A percentile compares a stretch with the other conserved stretches of the same genome.
These are phyloP conservation scores for Arabidopsis hybrid DNA, from an alignment of 441 rosid species.

Conservation along the genomic window DNA sequence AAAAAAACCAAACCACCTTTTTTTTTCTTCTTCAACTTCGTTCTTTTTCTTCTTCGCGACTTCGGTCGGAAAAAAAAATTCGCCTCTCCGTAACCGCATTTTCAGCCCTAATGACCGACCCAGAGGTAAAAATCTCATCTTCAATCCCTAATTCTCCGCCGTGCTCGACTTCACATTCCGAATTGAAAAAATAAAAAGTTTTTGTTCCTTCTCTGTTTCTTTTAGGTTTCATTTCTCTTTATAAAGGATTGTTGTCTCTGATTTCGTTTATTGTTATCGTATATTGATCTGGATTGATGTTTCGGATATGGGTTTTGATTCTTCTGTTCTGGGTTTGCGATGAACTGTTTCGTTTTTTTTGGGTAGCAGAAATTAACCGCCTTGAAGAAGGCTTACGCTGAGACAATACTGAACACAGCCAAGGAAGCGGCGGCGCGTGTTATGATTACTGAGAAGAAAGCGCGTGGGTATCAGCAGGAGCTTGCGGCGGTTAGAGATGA, in stretches of 20 bases:
- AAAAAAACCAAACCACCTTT: conserved; percentile 37
- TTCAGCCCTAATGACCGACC: conserved; percentile 44
- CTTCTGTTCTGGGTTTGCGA: conserved; percentile 31
- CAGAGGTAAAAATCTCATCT: conserved; percentile 42
- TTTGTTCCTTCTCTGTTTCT: conserved; percentile 40
- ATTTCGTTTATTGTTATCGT: conserved; percentile 19
- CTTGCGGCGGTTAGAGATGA: conserved; percentile 76
- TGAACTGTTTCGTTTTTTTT: conserved; percentile 26
- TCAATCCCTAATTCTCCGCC: conserved; percentile 18
- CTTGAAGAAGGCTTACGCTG: conserved; percentile 96
- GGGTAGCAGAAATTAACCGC: conserved; percentile 73
- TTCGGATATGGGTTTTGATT: conserved; percentile 30
- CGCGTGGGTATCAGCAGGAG: conserved; percentile 74
- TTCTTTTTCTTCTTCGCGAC: conserved; percentile 39
- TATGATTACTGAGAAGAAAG: conserved; percentile 84
- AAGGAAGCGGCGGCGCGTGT: conserved; percentile 96
- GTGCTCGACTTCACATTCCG: conserved; percentile 19
- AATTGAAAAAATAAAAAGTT: conserved; percentile 7
- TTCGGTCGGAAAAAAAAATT: conserved; percentile 27
- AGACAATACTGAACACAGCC: conserved; percentile 84
- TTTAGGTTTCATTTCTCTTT: conserved; percentile 31
- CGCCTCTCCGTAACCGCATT: conserved; percentile 34
- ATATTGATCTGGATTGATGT: conserved; percentile 28
- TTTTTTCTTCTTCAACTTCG: conserved; percentile 1
- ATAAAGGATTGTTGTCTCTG: conserved; percentile 8